Evolutionary conservation across 345 rosid genomes (phyloP).

Genomic region (Eucalyptus sp.): DNA sequence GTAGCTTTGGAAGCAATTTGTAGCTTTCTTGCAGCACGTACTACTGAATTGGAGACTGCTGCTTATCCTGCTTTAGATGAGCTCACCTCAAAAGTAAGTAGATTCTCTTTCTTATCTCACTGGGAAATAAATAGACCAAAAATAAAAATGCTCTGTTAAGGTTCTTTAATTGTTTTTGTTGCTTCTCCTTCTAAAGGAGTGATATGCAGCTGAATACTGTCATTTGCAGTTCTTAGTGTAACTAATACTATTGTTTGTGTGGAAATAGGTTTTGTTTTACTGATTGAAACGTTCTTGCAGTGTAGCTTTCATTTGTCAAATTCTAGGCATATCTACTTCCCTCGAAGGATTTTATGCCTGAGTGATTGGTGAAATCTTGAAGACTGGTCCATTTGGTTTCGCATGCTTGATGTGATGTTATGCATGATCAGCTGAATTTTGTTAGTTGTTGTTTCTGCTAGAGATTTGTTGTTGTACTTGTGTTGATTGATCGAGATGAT

Average conservation of each 20-base stretch:
- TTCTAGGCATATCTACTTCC: background rate
- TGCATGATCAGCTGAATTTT: background rate
- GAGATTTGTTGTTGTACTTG: background rate
- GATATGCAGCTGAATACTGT: background rate
- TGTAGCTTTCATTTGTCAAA: background rate
- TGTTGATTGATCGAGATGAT: background rate
- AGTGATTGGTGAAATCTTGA: background rate
- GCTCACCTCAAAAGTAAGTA: conserved; percentile 74
- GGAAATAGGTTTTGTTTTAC: background rate
- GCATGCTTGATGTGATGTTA: background rate
- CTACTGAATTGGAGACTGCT: conserved; percentile 75
- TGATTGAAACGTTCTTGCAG: background rate
- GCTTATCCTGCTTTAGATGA: conserved; percentile 98
- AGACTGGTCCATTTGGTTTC: background rate
- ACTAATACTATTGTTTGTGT: background rate
- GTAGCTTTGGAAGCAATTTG: conserved; percentile 94
- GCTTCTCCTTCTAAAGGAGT: background rate
- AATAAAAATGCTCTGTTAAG: background rate
- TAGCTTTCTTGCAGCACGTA: conserved; percentile 83
- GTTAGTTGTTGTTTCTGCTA: background rate
- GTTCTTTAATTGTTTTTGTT: background rate
- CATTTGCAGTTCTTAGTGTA: background rate
- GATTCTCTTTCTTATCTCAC: background rate
- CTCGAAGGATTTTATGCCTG: background rate
- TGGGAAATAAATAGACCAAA: background rate